Evolutionary conservation across 371 early-diverging fungal genomes (phyloP).

Genomic region (Mortierella sp.): DNA sequence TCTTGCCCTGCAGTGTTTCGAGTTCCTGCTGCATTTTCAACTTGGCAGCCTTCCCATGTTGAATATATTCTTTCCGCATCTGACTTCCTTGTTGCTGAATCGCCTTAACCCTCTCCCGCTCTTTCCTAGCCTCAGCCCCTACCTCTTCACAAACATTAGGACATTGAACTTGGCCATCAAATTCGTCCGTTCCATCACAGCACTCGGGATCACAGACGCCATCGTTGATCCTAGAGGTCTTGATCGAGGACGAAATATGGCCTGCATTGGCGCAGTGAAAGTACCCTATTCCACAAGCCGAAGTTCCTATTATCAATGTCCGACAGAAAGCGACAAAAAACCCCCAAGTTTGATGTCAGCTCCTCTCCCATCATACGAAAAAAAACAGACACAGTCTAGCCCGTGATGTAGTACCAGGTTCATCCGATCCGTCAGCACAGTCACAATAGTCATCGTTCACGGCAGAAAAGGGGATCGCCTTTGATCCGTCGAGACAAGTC

Average conservation of each 20-base stretch:
- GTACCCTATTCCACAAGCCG: constrained; percentile 85
- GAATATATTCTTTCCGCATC: constrained; percentile 51
- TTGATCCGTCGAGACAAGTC: constrained; percentile 82
- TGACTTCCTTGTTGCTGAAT: constrained; percentile 41
- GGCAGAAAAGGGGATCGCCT: constrained; percentile 71
- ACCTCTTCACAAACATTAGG: constrained; percentile 80
- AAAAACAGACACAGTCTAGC: no score
- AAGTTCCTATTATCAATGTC: constrained; percentile 60
- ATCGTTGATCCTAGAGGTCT: constrained; percentile 89
- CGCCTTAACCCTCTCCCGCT: constrained; percentile 23
- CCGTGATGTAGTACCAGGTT: constrained; percentile 82
- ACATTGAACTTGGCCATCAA: constrained; percentile 65
- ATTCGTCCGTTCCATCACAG: constrained; percentile 96
- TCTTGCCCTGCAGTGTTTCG: constrained; percentile 40
- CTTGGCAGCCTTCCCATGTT: constrained; percentile 56
- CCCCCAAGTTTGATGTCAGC: no score
- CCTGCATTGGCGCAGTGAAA: constrained; percentile 91
- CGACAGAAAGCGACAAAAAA: no score
- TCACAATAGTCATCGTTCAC: constrained; percentile 98
- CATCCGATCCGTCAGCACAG: constrained; percentile 95
- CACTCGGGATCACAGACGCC: constrained; percentile 95
- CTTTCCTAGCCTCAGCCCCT: constrained; percentile 21
- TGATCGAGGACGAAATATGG: constrained; percentile 76
- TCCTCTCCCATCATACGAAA: no score
- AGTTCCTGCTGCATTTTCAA: constrained; percentile 48